Evolutionary conservation across 805 yeast genomes (phyloP).

Genomic region (Teunomyces pallodes): DNA sequence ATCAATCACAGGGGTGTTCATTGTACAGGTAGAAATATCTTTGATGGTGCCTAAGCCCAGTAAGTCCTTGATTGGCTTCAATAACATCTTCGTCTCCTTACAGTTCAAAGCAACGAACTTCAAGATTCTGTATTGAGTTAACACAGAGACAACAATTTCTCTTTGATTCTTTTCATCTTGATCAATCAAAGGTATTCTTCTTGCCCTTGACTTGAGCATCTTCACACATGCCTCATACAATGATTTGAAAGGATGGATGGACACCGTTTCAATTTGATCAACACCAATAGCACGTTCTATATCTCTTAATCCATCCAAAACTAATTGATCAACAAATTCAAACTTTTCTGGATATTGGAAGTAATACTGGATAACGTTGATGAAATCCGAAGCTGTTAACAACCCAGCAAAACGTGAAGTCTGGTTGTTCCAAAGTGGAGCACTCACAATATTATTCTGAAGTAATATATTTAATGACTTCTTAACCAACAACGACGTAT

Average conservation of each 20-base stretch:
- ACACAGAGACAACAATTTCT: slow-evolving; percentile 91
- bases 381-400: slow-evolving; percentile 86
- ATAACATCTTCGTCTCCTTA: slow-evolving; percentile 82
- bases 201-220: slow-evolving; percentile 84
- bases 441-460: slow-evolving; percentile 92
- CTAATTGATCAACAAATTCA: slow-evolving; percentile 81
- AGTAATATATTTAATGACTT: slow-evolving; percentile 84
- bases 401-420: slow-evolving; percentile 91
- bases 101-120: slow-evolving; percentile 96
- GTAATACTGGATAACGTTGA: slow-evolving; percentile 92
- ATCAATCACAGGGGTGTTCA: slow-evolving; percentile 91
- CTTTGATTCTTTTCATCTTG: slow-evolving; percentile 88
- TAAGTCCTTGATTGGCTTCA: slow-evolving; percentile 71
- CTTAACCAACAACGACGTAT: slow-evolving; percentile 84
- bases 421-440: slow-evolving; percentile 94
- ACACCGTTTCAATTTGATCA: slow-evolving; percentile 77
- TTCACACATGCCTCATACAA: slow-evolving; percentile 89
- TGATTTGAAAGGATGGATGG: slow-evolving; percentile 87
- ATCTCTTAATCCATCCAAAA: slow-evolving; percentile 79
- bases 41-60: slow-evolving; percentile 55
- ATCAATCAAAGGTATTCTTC: slow-evolving; percentile 93
- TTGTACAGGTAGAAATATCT: slow-evolving; percentile 70
- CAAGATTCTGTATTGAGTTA: slow-evolving; percentile 93
- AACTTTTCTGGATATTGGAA: slow-evolving; percentile 85
- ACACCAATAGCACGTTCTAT: slow-evolving; percentile 87